phyloP scores from a whole-genome alignment of 2,329 filamentous ascomycete genomes.

The Huntiella bhutanensis region DNA sequence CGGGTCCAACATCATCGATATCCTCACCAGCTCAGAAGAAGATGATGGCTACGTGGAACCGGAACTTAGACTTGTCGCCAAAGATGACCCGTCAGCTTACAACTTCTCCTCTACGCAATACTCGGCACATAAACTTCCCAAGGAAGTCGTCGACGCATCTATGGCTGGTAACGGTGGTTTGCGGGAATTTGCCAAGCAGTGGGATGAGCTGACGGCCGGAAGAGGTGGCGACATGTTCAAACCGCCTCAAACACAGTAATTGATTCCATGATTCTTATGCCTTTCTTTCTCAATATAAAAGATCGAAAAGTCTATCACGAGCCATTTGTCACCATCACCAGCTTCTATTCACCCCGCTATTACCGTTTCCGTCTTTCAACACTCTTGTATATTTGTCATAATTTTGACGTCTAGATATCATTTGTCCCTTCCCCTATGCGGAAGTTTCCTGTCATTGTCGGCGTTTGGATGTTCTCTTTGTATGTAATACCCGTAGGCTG shows the following conservation, averaged over 20 bases:
- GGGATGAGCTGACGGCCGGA: constrained; percentile 40
- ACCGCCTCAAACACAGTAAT: constrained; percentile 13
- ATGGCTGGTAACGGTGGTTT: constrained; percentile 53
- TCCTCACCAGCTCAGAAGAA: constrained; percentile 15
- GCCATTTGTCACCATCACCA: no score
- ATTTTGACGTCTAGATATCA: neutral
- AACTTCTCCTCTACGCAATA: constrained; percentile 74
- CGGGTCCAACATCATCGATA: constrained; percentile 4
- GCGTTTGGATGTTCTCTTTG: no score
- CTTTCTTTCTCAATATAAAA: no score
- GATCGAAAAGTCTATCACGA: no score
- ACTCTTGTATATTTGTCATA: neutral
- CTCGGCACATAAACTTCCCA: constrained; percentile 86
- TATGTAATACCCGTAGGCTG: no score
- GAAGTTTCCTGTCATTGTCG: no score
- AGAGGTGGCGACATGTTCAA: constrained; percentile 24
- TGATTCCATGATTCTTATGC: neutral
- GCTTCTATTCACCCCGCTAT: no score
- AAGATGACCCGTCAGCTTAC: constrained; percentile 75
- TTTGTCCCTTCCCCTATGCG: no score
- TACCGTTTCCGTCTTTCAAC: no score
- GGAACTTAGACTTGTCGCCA: constrained; percentile 65
- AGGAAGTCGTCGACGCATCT: constrained; percentile 66
- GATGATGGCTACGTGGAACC: constrained; percentile 32
- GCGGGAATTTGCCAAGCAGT: constrained; percentile 60